Percentiles rank a stretch among this genome's conserved stretches.
Conservation (phyloP, 495 filamentous ascomycete genomes). For the Penicilliopsis zonata region DNA sequence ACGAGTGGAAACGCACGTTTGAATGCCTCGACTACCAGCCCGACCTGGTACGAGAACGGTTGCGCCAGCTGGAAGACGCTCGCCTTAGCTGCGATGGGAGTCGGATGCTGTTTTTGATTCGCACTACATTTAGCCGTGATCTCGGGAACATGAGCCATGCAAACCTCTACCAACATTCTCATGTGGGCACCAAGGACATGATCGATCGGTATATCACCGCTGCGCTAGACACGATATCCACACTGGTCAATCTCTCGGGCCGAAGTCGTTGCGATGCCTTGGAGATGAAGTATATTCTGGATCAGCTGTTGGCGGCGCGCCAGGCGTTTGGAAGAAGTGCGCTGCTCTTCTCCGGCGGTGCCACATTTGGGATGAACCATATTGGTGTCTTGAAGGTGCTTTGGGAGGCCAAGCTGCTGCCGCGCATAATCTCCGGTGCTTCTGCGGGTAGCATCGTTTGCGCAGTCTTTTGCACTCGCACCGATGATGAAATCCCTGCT, state of each 20-base stretch:
- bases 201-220: constrained; percentile 82
- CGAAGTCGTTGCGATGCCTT: constrained; percentile 40
- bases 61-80: constrained; percentile 65
- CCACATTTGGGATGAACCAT: constrained; percentile 92
- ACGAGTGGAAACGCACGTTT: constrained; percentile 66
- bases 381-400: constrained; percentile 87
- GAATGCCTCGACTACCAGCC: constrained; percentile 58
- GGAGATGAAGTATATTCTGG: constrained; percentile 55
- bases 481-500: constrained; percentile 71
- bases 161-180: constrained; percentile 70
- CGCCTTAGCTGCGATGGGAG: constrained; percentile 60
- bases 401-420: constrained; percentile 62
- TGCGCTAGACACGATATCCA: constrained; percentile 55
- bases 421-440: constrained; percentile 85
- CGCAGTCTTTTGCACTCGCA: constrained; percentile 71
- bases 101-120: constrained; percentile 67
- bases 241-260: constrained; percentile 53
- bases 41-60: constrained; percentile 49
- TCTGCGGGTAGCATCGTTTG: constrained; percentile 93
- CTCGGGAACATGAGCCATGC: constrained; percentile 79
- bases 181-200: constrained; percentile 75
- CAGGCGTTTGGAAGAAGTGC: constrained; percentile 87
- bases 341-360: constrained; percentile 77
- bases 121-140: constrained; percentile 69
- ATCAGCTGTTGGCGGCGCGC: constrained; percentile 62